Evolutionary conservation across 176 grass and related monocot species (phyloP).

Genomic region (Rhynchospora tenuis): DNA sequence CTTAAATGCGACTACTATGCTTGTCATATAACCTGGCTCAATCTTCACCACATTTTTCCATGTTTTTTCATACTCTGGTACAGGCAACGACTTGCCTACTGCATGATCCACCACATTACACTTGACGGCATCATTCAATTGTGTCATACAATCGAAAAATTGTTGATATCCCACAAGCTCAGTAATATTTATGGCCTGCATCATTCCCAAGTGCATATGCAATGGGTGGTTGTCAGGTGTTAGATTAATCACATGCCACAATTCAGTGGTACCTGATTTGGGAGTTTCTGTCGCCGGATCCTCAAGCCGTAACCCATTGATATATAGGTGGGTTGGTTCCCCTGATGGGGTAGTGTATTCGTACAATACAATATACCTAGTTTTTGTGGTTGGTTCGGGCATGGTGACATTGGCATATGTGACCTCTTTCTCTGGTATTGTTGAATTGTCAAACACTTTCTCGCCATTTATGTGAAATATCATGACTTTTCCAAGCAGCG

Average conservation of each 20-base stretch:
- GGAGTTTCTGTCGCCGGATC: constrained; percentile 73
- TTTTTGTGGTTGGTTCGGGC: constrained; percentile 11
- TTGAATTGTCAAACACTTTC: constrained; percentile 9
- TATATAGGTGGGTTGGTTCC: constrained; percentile 49
- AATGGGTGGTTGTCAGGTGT: constrained; percentile 74
- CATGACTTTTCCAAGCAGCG: constrained; percentile 13
- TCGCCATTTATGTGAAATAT: constrained; percentile 6
- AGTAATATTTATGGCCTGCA: constrained; percentile 34
- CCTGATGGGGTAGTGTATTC: constrained; percentile 3
- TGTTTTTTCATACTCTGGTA: constrained; percentile 56
- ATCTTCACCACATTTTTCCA: constrained; percentile 84
- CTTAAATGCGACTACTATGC: constrained; percentile 48
- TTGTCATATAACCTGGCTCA: constrained; percentile 49
- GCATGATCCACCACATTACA: constrained; percentile 49
- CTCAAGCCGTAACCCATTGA: constrained; percentile 59
- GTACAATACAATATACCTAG: constrained; percentile 24
- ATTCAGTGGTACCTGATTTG: constrained; percentile 38
- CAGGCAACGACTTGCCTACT: constrained; percentile 12
- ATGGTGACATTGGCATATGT: neutral
- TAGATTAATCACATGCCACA: constrained; percentile 81
- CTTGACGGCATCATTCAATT: constrained; percentile 39
- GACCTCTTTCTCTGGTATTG: constrained; percentile 17
- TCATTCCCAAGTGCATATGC: constrained; percentile 59
- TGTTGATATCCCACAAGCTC: constrained; percentile 9
- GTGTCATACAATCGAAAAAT: constrained; percentile 40